Evolutionary conservation across 2,329 filamentous ascomycete species (phyloP), one percentile per base, ranked within the genome.

Genomic region (Penicillium polonicum): DNA sequence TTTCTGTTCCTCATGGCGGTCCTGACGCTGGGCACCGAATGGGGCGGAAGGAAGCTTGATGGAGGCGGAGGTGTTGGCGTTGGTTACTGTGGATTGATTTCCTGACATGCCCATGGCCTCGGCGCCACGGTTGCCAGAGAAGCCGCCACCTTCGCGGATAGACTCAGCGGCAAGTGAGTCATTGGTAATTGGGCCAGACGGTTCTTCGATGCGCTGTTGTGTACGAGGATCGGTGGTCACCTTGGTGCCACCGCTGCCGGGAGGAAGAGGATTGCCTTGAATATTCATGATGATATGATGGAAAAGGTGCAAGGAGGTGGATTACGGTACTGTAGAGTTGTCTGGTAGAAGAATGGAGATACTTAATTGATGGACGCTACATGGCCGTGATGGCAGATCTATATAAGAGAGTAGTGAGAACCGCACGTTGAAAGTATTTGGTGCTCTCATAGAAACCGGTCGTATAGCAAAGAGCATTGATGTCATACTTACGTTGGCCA

Each of bases 161-260:
- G 90, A 94, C 68, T 93, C 87, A 58, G 85, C 88, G 12, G 91
- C 91, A 5, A 95, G 85, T 7, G 89, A 93, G 74, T 88, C 89
- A 15, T 82, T 78, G 44, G 82, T 76, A 1, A 93, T 81, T 27
- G 79, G 67, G 52, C 91, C 91, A 5, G 87, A 78, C 15, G 81
- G 77, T 72, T 94, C 90, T 17, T 78, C 71, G 58, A 80, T 82
- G 29, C 84, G 82, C 44, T 83, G 79, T 46, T 82, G 74, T 38
- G 77, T 71, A 58, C 72, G 68, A 52, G 80, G 78, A 68, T 84
- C 83, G 46, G 71, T 79, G 45, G 79, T 83, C 59, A 71, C 68
- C 71, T 78, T 78, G 33, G 69, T 76, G 63, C 73, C 71, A 60
- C 65, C 64, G 48, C 58, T 48, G 36, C 68, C 68, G 39, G 61